These are phyloP conservation scores for Candida mattraensis DNA, from an alignment of 805 yeast genomes.

Conservation along the genomic window DNA sequence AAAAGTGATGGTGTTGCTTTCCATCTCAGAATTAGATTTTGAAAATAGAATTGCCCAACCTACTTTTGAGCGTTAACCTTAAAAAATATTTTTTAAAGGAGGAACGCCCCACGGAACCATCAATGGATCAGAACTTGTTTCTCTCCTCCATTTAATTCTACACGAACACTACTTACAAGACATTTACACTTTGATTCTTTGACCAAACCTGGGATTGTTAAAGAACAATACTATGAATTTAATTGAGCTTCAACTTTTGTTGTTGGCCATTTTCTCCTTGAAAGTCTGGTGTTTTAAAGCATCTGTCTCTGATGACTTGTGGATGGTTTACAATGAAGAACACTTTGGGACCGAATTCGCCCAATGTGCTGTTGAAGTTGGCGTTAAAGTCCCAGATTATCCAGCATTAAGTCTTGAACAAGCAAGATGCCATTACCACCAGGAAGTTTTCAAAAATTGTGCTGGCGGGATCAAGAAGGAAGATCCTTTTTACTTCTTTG, in stretches of 20 bases:
- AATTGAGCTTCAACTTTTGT: background rate
- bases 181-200: too few relatives aligned
- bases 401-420: slow-evolving; percentile 1
- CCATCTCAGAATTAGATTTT: background rate
- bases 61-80: too few relatives aligned
- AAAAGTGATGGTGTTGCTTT: slow-evolving; percentile 3
- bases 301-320: slow-evolving; percentile 3
- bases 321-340: slow-evolving; percentile 13
- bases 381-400: slow-evolving; percentile 1
- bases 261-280: slow-evolving; percentile 1
- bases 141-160: too few relatives aligned
- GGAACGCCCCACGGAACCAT: too few relatives aligned
- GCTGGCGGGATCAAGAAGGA: slow-evolving; percentile 6
- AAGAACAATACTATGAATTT: too few relatives aligned
- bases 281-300: background rate
- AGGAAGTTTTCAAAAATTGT: slow-evolving; percentile 16
- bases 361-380: slow-evolving; percentile 13
- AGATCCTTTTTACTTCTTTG: slow-evolving; percentile 12
- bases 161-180: too few relatives aligned
- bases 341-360: slow-evolving; percentile 17
- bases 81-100: too few relatives aligned
- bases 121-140: too few relatives aligned
- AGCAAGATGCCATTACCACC: slow-evolving; percentile 11
- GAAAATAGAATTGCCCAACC: background rate
- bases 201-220: too few relatives aligned